Base-by-base conservation (phyloP, 768 basidiomycete species). In the Amanita thiersii region DNA sequence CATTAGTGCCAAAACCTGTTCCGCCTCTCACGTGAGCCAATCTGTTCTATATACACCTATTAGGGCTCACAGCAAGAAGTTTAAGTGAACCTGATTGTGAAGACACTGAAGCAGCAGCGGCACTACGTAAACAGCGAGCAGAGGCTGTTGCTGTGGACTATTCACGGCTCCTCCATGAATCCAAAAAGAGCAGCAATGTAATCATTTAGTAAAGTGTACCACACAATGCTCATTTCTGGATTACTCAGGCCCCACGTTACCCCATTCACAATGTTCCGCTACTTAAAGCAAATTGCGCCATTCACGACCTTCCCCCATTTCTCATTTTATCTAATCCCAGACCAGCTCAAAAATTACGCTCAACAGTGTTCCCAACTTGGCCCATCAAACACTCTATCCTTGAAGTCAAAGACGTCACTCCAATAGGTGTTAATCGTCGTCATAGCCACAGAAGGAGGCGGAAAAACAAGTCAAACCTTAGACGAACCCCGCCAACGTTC, bases 41-140 rank as follows among this genome's bases (percentile, higher is more conserved):
- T 29, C 15, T 12, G 1, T n/a, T 33, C 24, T 11, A 18, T 17
- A 4, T 9, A 10, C n/a, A 5, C 10, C n/a, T 12, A 3, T 15
- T 15, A 7, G 33, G 33, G 15, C 8, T 4, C 39, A 23, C 8
- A 15, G 8, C n/a, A 7, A 7, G n/a, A 39, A 77, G 74, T 48
- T 66, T 64, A 17, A 63, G 60, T 30, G 71, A 66, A 41, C 77
- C 75, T 1, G 70, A 69, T 21, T 61, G 50, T 3, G 77, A 79
- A 50, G 77, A 79, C 47, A 63, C 53, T 36, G 54, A 61, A 36
- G 48, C 25, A 10, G 61, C 67, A 48, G 75, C 75, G n/a, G 47
- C 60, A 32, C 51, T 61, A 38, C 70, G 77, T 36, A 55, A 52
- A 46, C 51, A 52, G 40, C 64, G 56, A 15, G 65, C 76, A 1